Evolutionary conservation across 495 filamentous ascomycete species (phyloP).

Genomic region (Aspergillus cristatus): DNA sequence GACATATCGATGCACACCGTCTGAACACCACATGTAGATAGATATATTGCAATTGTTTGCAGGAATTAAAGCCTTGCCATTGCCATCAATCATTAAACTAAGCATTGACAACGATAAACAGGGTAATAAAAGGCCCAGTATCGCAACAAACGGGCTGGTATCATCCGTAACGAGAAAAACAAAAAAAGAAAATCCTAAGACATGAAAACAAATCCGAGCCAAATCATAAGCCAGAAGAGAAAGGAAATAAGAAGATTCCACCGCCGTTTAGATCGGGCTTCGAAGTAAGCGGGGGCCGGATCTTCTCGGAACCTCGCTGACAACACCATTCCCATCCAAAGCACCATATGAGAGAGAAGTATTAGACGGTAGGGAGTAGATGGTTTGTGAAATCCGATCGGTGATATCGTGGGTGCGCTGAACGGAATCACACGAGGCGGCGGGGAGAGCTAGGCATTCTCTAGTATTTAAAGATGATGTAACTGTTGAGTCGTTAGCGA

Average conservation of each 20-base stretch:
- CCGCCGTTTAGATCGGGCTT: not conserved
- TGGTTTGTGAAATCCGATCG: no score
- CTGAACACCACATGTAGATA: no score
- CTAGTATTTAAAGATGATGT: constrained; percentile 52
- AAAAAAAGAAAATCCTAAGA: constrained; percentile 7
- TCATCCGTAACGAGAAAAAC: constrained; percentile 26
- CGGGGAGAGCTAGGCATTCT: constrained; percentile 1
- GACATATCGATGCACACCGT: no score
- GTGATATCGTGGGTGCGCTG: not conserved
- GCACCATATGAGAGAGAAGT: constrained; percentile 6
- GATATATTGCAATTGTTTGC: no score
- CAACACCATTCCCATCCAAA: no score
- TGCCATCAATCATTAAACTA: constrained; percentile 27
- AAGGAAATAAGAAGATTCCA: not conserved
- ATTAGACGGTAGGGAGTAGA: not conserved
- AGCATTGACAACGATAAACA: constrained; percentile 19
- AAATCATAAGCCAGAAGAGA: constrained; percentile 5
- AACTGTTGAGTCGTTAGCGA: constrained; percentile 25
- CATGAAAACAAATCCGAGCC: constrained; percentile 7
- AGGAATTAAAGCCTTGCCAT: constrained; percentile 17
- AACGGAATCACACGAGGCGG: constrained; percentile 1
- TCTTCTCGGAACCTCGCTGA: constrained; percentile 21
- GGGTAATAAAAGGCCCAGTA: constrained; percentile 21
- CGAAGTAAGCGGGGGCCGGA: constrained; percentile 19
- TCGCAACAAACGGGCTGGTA: constrained; percentile 34